A percentile compares a stretch with the other conserved stretches of the same genome.
phyloP scores from a whole-genome alignment of 306 rosid species.

The Calophaca sinica region DNA sequence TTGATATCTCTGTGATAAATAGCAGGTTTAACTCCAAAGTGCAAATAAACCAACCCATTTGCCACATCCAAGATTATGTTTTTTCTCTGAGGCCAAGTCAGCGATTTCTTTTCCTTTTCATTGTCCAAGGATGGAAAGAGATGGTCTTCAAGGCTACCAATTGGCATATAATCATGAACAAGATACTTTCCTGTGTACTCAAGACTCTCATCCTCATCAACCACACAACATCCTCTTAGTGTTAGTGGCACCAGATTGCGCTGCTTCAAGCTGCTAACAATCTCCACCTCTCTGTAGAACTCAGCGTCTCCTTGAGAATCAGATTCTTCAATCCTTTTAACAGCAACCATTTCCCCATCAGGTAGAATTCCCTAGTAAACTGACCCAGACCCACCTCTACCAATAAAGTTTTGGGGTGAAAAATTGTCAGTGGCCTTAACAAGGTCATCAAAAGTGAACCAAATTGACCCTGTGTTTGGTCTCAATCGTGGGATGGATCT shows the following conservation, averaged over 20 bases:
- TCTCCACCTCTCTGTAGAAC: slow-evolving; percentile 89
- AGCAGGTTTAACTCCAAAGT: slow-evolving; percentile 89
- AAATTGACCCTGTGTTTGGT: slow-evolving; percentile 74
- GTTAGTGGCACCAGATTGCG: slow-evolving; percentile 80
- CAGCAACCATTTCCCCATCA: slow-evolving; percentile 74
- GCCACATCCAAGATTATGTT: slow-evolving; percentile 86
- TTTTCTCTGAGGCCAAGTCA: slow-evolving; percentile 92
- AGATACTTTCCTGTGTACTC: slow-evolving; percentile 69
- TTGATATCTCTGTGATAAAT: slow-evolving; percentile 91
- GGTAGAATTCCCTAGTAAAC: slow-evolving; percentile 78
- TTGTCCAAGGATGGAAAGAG: slow-evolving; percentile 56
- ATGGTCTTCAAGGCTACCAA: slow-evolving; percentile 83
- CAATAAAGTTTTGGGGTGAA: slow-evolving; percentile 75
- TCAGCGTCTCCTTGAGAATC: slow-evolving; percentile 74
- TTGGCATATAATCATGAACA: slow-evolving; percentile 87
- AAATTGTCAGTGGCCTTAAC: slow-evolving; percentile 76
- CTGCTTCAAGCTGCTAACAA: slow-evolving; percentile 87
- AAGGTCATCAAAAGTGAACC: slow-evolving; percentile 88
- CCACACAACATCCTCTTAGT: slow-evolving; percentile 89
- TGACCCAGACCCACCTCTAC: slow-evolving; percentile 86
- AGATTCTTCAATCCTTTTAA: slow-evolving; percentile 79
- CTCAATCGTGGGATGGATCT: slow-evolving; percentile 56
- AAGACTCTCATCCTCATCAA: slow-evolving; percentile 55
- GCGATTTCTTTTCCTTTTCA: slow-evolving; percentile 42
- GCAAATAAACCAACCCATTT: slow-evolving; percentile 81